Conservation (phyloP, 208 protist genomes). For the Trichomonas tenax region DNA sequence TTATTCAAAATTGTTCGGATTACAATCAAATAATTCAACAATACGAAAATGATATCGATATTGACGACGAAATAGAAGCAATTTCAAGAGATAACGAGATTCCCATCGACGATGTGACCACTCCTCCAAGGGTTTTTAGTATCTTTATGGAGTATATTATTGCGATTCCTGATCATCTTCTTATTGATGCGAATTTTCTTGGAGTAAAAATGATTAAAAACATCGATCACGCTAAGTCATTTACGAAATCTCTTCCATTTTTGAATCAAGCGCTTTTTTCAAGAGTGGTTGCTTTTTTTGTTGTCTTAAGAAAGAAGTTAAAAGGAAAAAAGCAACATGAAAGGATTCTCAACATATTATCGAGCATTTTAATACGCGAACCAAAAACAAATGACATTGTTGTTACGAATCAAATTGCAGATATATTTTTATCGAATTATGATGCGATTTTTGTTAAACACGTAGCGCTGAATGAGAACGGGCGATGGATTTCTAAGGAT, state of each 20-base stretch:
- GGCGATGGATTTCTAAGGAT: neutral
- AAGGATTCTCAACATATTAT: neutral
- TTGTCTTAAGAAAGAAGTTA: neutral
- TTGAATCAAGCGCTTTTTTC: neutral
- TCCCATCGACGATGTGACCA: neutral
- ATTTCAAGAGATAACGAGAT: neutral
- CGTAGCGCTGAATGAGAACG: neutral
- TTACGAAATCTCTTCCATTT: neutral
- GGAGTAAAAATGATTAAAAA: neutral
- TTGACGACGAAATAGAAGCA: neutral
- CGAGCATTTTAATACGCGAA: neutral
- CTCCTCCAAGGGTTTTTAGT: neutral
- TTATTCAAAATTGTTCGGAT: neutral
- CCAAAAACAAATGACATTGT: neutral
- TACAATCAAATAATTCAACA: neutral
- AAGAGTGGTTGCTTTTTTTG: neutral
- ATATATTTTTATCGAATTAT: neutral
- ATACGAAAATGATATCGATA: neutral
- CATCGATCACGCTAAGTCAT: neutral
- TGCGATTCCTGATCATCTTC: neutral
- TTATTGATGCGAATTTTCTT: neutral
- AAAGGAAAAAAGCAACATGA: neutral
- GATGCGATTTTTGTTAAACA: neutral
- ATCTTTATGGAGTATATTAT: neutral
- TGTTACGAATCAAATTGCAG: neutral